A percentile compares a stretch with the other conserved stretches of the same genome.
Conservation (phyloP, 768 basidiomycete species). For the Lactifluus rugatus region DNA sequence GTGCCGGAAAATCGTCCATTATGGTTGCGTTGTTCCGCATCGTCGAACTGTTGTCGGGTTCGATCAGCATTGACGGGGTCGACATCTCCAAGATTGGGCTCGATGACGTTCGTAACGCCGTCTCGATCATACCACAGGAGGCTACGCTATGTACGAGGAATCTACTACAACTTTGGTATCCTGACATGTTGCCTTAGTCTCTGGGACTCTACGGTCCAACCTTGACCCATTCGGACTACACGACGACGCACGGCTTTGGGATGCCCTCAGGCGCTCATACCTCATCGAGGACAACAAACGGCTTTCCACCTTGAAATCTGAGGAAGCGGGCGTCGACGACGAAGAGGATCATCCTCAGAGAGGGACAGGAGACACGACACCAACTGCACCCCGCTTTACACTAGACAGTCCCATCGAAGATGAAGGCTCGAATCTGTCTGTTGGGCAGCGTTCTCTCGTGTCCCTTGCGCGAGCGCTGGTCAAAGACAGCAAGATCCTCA, state of each 20-base stretch:
- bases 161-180: conserved; percentile 24
- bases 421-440: conserved; percentile 77
- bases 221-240: conserved; percentile 81
- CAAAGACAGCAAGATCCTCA: conserved; percentile 72
- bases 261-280: conserved; percentile 78
- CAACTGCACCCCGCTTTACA: conserved; percentile 44
- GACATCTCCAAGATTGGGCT: conserved; percentile 79
- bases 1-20: conserved; percentile 84
- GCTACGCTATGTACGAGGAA: conserved; percentile 33
- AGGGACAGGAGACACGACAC: conserved; percentile 22
- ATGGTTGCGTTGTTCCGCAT: conserved; percentile 83
- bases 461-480: conserved; percentile 85
- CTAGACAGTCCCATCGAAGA: conserved; percentile 80
- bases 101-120: conserved; percentile 51
- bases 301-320: conserved; percentile 22
- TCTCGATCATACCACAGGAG: conserved; percentile 83
- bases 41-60: conserved; percentile 69
- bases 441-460: conserved; percentile 74
- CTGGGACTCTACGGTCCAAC: conserved; percentile 76
- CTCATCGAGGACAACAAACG: conserved; percentile 49
- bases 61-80: conserved; percentile 71
- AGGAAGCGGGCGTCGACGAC: conserved; percentile 28
- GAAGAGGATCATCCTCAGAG: conserved; percentile 35
- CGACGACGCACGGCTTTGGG: conserved; percentile 77
- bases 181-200: conserved; percentile 36